Base-by-base conservation (phyloP, 1,284 basidiomycete species). In the Ustilago nuda region DNA sequence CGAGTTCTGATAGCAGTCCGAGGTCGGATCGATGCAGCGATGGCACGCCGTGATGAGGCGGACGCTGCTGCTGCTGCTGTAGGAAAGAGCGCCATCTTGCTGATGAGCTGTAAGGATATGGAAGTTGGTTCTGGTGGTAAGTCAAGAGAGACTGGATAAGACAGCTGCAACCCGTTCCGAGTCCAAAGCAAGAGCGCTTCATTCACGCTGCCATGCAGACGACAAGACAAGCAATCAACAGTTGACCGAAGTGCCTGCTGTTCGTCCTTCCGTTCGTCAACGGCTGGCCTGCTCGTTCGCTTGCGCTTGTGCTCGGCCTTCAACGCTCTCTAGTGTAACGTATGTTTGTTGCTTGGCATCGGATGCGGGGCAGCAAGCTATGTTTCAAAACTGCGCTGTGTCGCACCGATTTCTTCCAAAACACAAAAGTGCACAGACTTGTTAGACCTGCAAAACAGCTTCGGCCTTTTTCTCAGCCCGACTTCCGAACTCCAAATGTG, bases 401-500 rank as follows among this genome's bases (percentile, higher is more conserved):
- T 41, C 15, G 39, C 39, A 15, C 17, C 15, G 32, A 27, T n/a
- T 32, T 36, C 52, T 53, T 53, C 52, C n/a, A n/a, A n/a, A 37
- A 15, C 23, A 27, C 23, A 27, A 27, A 43, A 43, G 11, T 39
- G 57, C 67, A 70, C 61, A 36, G 56, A 66, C 61, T 15, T 72
- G 70, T 72, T 72, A 72, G 52, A 43, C 32, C 36, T 17, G 8
- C 27, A 13, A 8, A 23, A 23, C 48, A 33, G 9, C 27, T 32
- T 30, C 30, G 11, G 5, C 5, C 11, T 17, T 33, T 7, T 15
- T 43, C n/a, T 3, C 15, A 23, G n/a, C 19, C 70, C 70, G 70
- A 66, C 23, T 63, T 59, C 70, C 70, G 70, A 72, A 43, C 37
- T 36, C 35, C 13, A 27, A 54, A 45, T 12, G 36, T 39, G 11